Conservation (phyloP, 768 basidiomycete genomes). For the Lanmaoa rubissima region DNA sequence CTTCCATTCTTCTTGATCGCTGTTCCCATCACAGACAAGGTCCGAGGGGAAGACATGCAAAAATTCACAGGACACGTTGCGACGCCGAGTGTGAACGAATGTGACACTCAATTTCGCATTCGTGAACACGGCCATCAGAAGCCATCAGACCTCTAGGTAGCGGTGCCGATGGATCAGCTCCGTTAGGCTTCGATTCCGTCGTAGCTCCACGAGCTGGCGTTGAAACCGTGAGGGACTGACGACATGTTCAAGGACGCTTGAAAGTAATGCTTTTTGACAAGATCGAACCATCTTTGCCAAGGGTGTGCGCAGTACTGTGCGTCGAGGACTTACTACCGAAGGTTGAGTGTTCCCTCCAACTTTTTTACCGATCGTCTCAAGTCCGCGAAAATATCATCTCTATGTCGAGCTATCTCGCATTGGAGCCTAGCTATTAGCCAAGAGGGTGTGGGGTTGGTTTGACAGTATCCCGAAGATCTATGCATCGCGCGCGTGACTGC, state of each 20-base stretch:
- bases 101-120: slow-evolving; percentile 1
- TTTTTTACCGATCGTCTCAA: not conserved
- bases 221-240: not conserved
- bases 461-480: not conserved
- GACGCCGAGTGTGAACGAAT: not conserved
- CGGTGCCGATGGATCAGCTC: not conserved
- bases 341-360: not conserved
- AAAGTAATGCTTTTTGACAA: not conserved
- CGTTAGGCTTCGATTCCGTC: not conserved
- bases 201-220: not conserved
- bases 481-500: not conserved
- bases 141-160: not conserved
- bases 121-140: slow-evolving; percentile 5
- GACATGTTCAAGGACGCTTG: not conserved
- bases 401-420: not conserved
- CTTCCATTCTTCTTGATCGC: slow-evolving; percentile 71
- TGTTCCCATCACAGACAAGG: not conserved
- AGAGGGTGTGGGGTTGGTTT: not conserved
- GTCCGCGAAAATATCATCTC: not conserved
- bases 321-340: not conserved
- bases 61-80: not conserved
- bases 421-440: not conserved
- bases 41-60: slow-evolving; percentile 3
- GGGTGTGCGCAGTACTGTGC: not conserved
- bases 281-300: not conserved